Conservation (phyloP, 306 rosid species). For the Pyrus pyrifolia region DNA sequence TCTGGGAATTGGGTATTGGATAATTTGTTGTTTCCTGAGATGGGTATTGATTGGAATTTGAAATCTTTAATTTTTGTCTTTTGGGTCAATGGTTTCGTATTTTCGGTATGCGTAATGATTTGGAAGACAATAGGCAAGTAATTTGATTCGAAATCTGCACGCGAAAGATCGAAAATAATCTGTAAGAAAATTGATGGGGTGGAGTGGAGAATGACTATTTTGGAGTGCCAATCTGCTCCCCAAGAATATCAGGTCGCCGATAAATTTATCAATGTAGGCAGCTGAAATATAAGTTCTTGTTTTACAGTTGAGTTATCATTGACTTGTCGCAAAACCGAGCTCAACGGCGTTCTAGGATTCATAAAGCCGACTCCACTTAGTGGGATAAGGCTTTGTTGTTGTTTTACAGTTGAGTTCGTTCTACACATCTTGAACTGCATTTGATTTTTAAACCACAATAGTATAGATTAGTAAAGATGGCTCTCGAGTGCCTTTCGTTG, state of each 20-base stretch:
- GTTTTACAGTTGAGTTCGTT: neutral
- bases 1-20: constrained; percentile 1
- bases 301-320: neutral
- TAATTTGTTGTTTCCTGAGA: neutral
- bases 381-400: neutral
- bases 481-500: neutral
- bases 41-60: constrained; percentile 17
- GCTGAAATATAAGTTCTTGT: neutral
- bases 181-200: neutral
- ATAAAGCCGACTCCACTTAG: too few relatives aligned
- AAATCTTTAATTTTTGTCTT: neutral
- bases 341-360: too few relatives aligned
- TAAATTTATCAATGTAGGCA: neutral
- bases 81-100: neutral
- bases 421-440: neutral
- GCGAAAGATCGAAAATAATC: neutral
- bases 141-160: neutral
- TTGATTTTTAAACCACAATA: neutral
- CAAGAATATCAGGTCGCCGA: neutral
- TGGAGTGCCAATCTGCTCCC: too few relatives aligned
- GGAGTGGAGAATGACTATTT: too few relatives aligned
- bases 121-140: neutral
- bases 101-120: neutral
- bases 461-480: neutral
- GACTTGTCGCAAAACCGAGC: too few relatives aligned